Percentiles rank a stretch among this genome's conserved stretches.
These are phyloP conservation scores for Sporodiniella umbellata DNA, from an alignment of 371 early-diverging fungal genomes.

Conservation along the genomic window DNA sequence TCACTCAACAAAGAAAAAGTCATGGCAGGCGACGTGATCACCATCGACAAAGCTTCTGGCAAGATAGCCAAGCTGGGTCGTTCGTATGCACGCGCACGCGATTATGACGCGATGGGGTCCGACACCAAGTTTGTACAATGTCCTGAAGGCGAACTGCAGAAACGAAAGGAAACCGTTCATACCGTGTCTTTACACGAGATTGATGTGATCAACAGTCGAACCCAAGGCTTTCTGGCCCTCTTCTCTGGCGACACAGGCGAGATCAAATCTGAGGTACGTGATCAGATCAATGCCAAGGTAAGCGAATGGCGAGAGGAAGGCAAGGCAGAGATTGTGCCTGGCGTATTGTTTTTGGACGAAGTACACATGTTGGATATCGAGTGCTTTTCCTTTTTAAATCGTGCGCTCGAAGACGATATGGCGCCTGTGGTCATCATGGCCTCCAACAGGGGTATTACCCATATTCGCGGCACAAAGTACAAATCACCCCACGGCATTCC, in stretches of 20 bases:
- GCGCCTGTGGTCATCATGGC: conserved; percentile 99
- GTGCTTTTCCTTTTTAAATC: conserved; percentile 98
- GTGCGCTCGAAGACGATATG: conserved; percentile 92
- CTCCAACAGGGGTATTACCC: conserved; percentile 93
- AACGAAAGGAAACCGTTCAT: conserved; percentile 93
- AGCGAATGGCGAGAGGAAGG: conserved; percentile 99
- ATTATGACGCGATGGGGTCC: conserved; percentile 96
- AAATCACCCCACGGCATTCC: conserved; percentile 96
- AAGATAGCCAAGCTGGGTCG: conserved; percentile 96
- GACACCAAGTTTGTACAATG: conserved; percentile 97
- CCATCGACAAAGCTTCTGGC: conserved; percentile 98
- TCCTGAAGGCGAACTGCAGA: conserved; percentile 99
- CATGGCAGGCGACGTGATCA: conserved; percentile 96
- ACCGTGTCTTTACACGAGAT: conserved; percentile 98
- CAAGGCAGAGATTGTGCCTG: conserved; percentile 97
- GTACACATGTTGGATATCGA: conserved; percentile 99
- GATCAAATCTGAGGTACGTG: conserved; percentile 96
- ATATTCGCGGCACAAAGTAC: conserved; percentile 93
- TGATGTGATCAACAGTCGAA: conserved; percentile 98
- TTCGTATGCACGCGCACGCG: conserved; percentile 90
- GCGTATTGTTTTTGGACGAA: conserved; percentile 98
- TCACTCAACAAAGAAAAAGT: conserved; percentile 97
- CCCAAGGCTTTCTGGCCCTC: conserved; percentile 95
- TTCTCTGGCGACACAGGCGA: conserved; percentile 98
- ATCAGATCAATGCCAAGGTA: conserved; percentile 97